Evolutionary conservation across 495 filamentous ascomycete genomes (phyloP).

Genomic region (Xylaria scruposa): DNA sequence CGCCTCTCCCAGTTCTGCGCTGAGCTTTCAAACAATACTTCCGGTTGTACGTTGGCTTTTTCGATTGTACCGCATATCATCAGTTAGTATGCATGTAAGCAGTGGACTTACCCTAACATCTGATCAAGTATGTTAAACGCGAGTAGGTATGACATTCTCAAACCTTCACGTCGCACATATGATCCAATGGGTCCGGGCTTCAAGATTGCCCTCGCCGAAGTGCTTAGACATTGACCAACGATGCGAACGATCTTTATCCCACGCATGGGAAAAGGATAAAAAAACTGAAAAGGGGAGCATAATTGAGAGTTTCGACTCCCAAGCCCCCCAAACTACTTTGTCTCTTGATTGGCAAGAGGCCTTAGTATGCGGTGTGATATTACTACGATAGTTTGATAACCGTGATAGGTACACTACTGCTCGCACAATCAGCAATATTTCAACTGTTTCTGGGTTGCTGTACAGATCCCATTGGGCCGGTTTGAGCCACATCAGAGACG

Average conservation of each 20-base stretch:
- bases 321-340: neutral
- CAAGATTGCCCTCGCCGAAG: conserved; percentile 10
- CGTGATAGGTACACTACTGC: neutral
- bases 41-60: neutral
- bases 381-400: neutral
- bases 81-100: neutral
- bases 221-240: conserved; percentile 2
- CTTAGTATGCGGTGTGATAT: neutral
- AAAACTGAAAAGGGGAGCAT: neutral
- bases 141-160: conserved; percentile 12
- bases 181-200: neutral
- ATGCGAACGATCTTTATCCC: neutral
- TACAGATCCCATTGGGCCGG: neutral
- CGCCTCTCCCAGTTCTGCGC: neutral
- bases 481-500: neutral
- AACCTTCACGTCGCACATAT: conserved; percentile 14
- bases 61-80: neutral
- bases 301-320: neutral
- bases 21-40: neutral
- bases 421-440: neutral
- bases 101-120: neutral
- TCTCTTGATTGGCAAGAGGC: neutral
- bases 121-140: neutral
- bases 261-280: neutral
- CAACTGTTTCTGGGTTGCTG: neutral